phyloP scores from a whole-genome alignment of 805 yeast genomes.

The Pichia kluyveri region DNA sequence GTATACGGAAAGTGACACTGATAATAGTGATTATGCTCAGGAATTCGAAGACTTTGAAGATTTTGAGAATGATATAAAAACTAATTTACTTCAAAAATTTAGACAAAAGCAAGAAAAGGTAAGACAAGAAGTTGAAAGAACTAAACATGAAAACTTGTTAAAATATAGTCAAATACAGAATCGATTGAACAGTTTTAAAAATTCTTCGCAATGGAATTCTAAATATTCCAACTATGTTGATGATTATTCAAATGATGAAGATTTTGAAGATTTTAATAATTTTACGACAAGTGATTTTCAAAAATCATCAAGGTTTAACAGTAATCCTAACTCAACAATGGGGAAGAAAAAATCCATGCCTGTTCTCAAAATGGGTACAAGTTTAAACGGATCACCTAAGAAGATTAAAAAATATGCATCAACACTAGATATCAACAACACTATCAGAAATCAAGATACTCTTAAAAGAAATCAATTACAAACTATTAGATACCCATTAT shows the following conservation, averaged over 20 bases:
- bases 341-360: conserved; percentile 21
- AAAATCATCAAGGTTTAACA: conserved; percentile 7
- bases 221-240: background rate
- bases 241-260: conserved; percentile 19
- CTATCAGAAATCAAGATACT: background rate
- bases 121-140: conserved; percentile 11
- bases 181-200: background rate
- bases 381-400: conserved; percentile 13
- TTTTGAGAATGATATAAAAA: background rate
- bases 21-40: conserved; percentile 25
- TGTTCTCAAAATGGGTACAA: conserved; percentile 10
- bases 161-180: background rate
- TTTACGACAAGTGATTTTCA: conserved; percentile 3
- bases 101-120: conserved; percentile 14
- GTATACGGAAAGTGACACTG: conserved; percentile 23
- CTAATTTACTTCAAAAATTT: conserved; percentile 13
- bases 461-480: background rate
- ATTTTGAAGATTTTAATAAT: conserved; percentile 20
- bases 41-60: conserved; percentile 18
- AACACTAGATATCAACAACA: conserved; percentile 16
- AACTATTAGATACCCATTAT: conserved; percentile 8
- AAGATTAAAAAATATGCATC: conserved; percentile 22
- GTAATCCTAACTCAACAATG: conserved; percentile 3
- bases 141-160: conserved; percentile 4
- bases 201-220: background rate